A percentile compares a stretch with the other conserved stretches of the same genome.
These are phyloP conservation scores for Ganoderma sinense DNA, from an alignment of 1,284 basidiomycete genomes.

Conservation along the genomic window DNA sequence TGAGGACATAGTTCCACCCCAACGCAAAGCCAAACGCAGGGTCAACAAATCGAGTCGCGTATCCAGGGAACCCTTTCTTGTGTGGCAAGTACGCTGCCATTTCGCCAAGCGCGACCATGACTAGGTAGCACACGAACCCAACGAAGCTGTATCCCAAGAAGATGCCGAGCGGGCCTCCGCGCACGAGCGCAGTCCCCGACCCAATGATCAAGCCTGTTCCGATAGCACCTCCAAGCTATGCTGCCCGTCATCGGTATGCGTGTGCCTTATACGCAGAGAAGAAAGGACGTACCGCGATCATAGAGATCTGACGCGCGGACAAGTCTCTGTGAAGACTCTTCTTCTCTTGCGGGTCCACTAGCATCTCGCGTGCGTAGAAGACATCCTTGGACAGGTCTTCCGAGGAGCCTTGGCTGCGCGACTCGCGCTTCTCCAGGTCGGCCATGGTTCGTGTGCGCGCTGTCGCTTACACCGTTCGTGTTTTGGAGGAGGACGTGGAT, in stretches of 20 bases:
- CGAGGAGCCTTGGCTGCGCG: conserved; percentile 16
- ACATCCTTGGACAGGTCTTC: conserved; percentile 21
- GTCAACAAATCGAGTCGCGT: conserved; percentile 57
- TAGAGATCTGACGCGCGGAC: conserved; percentile 73
- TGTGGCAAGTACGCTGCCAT: conserved; percentile 49
- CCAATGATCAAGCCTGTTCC: conserved; percentile 84
- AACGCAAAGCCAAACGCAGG: conserved; percentile 57
- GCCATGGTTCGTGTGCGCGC: conserved; percentile 21
- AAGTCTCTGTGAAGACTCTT: conserved; percentile 65
- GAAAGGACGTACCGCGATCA: conserved; percentile 62
- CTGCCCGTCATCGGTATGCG: background rate
- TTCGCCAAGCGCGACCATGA: conserved; percentile 50
- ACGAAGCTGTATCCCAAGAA: conserved; percentile 61
- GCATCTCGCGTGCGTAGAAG: conserved; percentile 43
- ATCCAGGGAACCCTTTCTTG: conserved; percentile 53
- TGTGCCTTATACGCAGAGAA: conserved; percentile 2
- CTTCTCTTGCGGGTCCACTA: conserved; percentile 50
- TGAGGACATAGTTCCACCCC: conserved; percentile 48
- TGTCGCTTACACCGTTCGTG: background rate
- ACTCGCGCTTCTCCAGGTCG: conserved; percentile 28
- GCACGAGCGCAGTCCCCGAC: conserved; percentile 60
- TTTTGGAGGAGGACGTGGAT: background rate
- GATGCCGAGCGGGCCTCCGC: conserved; percentile 61
- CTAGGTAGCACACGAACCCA: conserved; percentile 63
- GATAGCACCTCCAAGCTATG: conserved; percentile 64